Evolutionary conservation across 331 rosid genomes (phyloP).

Genomic region (Acacia concinna): DNA sequence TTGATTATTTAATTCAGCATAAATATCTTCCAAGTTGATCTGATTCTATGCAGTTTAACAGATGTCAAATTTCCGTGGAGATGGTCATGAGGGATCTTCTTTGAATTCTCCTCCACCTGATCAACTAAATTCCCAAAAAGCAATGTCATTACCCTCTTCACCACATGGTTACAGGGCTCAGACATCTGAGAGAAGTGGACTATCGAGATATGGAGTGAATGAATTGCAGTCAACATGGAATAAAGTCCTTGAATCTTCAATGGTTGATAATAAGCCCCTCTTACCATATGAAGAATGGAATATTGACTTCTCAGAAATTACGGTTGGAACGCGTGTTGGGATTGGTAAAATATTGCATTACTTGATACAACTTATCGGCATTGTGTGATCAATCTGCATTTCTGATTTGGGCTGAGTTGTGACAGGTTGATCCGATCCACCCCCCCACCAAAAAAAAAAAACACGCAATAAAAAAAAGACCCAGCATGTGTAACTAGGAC

Average conservation of each 20-base stretch:
- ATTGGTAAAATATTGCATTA: conserved; percentile 63
- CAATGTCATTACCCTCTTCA: conserved; percentile 90
- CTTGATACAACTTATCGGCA: conserved; percentile 22
- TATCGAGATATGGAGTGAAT: conserved; percentile 42
- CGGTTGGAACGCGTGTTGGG: conserved; percentile 95
- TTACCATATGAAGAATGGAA: conserved; percentile 91
- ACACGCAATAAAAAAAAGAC: too few species aligned
- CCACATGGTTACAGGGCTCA: conserved; percentile 81
- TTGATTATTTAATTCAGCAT: background rate
- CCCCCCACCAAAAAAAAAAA: too few species aligned
- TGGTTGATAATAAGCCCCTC: conserved; percentile 61
- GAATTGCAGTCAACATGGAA: conserved; percentile 83
- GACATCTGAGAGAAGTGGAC: conserved; percentile 57
- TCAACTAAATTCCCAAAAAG: conserved; percentile 66
- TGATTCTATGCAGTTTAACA: conserved; percentile 18
- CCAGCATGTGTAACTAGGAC: background rate
- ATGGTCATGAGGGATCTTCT: conserved; percentile 39
- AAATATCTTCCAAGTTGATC: background rate
- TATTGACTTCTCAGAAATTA: conserved; percentile 83
- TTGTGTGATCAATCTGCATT: conserved; percentile 1
- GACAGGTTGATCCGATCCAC: background rate
- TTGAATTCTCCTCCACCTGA: conserved; percentile 42
- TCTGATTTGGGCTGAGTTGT: conserved; percentile 16
- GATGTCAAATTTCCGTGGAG: conserved; percentile 46
- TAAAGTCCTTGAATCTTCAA: conserved; percentile 69